These are phyloP conservation scores for Inga oerstediana DNA, from an alignment of 306 rosid genomes.

Conservation along the genomic window DNA sequence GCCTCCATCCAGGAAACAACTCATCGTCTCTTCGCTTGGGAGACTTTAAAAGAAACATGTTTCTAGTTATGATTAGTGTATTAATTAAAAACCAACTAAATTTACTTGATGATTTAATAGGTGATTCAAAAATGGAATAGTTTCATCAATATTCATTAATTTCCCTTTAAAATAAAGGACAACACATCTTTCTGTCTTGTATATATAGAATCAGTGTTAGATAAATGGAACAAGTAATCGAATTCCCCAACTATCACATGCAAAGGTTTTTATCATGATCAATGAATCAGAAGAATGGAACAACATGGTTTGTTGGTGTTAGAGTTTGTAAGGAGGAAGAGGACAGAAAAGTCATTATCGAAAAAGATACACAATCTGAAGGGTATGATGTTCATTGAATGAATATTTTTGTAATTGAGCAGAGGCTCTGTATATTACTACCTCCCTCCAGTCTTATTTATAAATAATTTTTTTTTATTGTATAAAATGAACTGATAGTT, in stretches of 20 bases:
- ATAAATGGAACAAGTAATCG: background rate
- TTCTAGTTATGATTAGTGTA: constrained; percentile 20
- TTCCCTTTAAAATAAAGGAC: constrained; percentile 2
- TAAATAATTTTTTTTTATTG: too few relatives aligned
- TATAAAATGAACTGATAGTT: too few relatives aligned
- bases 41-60: background rate
- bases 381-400: background rate
- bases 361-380: background rate
- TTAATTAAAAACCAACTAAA: background rate
- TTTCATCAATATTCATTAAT: background rate
- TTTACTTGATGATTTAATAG: constrained; percentile 16
- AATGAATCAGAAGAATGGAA: constrained; percentile 12
- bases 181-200: background rate
- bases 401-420: background rate
- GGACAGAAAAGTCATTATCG: background rate
- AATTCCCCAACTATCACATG: background rate
- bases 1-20: constrained; percentile 51
- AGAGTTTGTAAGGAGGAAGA: background rate
- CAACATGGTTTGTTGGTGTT: constrained; percentile 11
- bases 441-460: too few relatives aligned
- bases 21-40: background rate
- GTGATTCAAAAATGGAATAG: constrained; percentile 3
- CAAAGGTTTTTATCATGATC: background rate
- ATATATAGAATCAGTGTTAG: background rate
- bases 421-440: background rate